phyloP scores from a whole-genome alignment of 169 alveolate species.

The Cryptosporidium baileyi region DNA sequence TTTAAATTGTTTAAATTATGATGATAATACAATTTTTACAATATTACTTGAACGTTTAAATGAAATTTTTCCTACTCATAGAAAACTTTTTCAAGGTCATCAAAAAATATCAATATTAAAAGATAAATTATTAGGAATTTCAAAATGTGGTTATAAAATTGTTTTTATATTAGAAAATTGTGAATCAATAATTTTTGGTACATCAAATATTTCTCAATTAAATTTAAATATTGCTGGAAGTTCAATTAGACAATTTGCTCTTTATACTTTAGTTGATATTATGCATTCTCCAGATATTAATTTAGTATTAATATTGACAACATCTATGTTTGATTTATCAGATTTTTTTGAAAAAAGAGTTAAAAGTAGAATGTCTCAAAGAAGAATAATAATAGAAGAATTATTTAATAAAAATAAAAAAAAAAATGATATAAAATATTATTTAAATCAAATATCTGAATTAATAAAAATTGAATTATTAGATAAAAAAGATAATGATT shows the following conservation, averaged over 20 bases:
- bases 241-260: conserved; percentile 37
- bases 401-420: not conserved
- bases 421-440: not conserved
- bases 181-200: conserved; percentile 21
- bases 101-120: conserved; percentile 42
- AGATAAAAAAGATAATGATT: not conserved
- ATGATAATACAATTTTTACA: conserved; percentile 37
- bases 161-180: conserved; percentile 41
- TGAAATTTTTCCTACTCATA: conserved; percentile 61
- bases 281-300: conserved; percentile 59
- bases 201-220: not conserved
- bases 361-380: conserved; percentile 66
- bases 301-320: conserved; percentile 18
- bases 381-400: conserved; percentile 53
- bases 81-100: conserved; percentile 42
- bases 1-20: conserved; percentile 47
- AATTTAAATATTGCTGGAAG: not conserved
- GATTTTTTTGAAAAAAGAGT: conserved; percentile 57
- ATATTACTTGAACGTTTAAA: conserved; percentile 18
- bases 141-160: conserved; percentile 41
- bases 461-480: not conserved
- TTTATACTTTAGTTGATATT: conserved; percentile 54
- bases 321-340: conserved; percentile 56
- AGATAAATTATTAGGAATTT: conserved; percentile 32
- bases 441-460: not conserved